Percentiles rank a stretch among this genome's conserved stretches.
Conservation (phyloP, 2,329 filamentous ascomycete species). For the Fusarium hostae region DNA sequence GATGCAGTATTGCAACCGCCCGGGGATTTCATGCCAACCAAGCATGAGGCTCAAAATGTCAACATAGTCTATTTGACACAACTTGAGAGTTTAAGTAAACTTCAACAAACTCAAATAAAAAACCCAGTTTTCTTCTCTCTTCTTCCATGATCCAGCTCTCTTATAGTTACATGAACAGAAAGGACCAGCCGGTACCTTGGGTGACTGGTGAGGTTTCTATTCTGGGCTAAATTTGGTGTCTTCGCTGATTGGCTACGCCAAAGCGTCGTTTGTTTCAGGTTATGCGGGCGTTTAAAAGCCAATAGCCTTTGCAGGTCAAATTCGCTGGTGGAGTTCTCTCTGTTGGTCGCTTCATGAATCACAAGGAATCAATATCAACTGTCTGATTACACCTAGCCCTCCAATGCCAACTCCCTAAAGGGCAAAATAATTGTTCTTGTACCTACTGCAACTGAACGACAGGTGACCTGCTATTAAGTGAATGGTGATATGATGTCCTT, state of each 20-base stretch:
- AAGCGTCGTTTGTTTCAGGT: slow-evolving; percentile 52
- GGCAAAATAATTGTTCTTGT: background rate
- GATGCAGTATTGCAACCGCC: slow-evolving; percentile 24
- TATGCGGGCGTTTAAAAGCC: slow-evolving; percentile 48
- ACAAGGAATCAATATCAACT: slow-evolving; percentile 15
- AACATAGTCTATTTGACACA: background rate
- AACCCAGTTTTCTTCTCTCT: background rate
- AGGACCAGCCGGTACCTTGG: background rate
- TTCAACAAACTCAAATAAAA: no score
- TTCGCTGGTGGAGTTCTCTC: slow-evolving; percentile 22
- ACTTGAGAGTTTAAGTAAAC: background rate
- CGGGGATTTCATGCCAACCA: background rate
- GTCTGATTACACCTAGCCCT: slow-evolving; percentile 13
- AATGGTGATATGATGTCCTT: background rate
- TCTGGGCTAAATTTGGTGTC: slow-evolving; percentile 31
- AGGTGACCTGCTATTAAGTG: background rate
- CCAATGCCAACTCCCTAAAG: background rate
- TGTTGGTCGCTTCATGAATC: slow-evolving; percentile 7
- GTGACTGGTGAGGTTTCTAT: slow-evolving; percentile 38
- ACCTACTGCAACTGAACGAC: background rate
- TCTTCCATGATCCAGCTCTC: background rate
- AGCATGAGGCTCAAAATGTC: background rate
- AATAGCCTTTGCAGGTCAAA: slow-evolving; percentile 35
- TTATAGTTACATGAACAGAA: slow-evolving; percentile 2
- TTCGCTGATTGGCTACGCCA: slow-evolving; percentile 41